Base-by-base conservation (phyloP, 2,329 filamentous ascomycete species). In the Fusarium cyanostomum region DNA sequence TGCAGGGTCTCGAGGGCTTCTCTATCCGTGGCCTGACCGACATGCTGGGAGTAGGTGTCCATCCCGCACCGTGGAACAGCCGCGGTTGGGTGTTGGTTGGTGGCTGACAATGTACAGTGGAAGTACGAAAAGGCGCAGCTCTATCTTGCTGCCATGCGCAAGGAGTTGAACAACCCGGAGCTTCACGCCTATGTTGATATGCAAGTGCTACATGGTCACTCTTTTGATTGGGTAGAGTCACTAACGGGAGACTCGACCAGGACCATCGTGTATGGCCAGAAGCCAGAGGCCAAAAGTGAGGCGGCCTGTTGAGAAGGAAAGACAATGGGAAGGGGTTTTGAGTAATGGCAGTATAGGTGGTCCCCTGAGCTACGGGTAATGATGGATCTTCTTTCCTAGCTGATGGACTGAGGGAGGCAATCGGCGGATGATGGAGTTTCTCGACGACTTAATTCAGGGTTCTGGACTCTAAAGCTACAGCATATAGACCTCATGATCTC, bases 1-100 rank as follows among this genome's bases (percentile, higher is more conserved):
- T 64, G 0, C 42, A 65, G 1, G 61, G 56, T 2, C 31, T 64
- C 10, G 61, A 64, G 6, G 61, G 61, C 0, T 64, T 64, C 8
- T 65, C 61, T 1, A 64, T 64, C 9, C 56, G 61, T 3, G 18
- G 61, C 10, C 26, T 65, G 6, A 64, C 61, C 0, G 61, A 62
- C 9, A 33, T 64, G 18, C 2, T 64, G 0, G 56, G 21, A 5
- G 61, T 65, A 42, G 10, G 49, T 39, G 3, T 0, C 4, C 0
- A 1, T 5, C n/a, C 2, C 5, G 5, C 8, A 4, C 10, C 1
- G 5, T 15, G 18, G 31, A 2, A 51, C 21, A 9, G 2, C 8
- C 11, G 11, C 1, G 3, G 4, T 9, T 5, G 1, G 3, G 0
- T 2, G 0, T 5, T 2, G 8, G 2, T 6, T 18, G 3, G 5